Percentiles rank a stretch among this genome's conserved stretches.
Conservation (phyloP, 1,284 basidiomycete species). For the Vanrija humicola region DNA sequence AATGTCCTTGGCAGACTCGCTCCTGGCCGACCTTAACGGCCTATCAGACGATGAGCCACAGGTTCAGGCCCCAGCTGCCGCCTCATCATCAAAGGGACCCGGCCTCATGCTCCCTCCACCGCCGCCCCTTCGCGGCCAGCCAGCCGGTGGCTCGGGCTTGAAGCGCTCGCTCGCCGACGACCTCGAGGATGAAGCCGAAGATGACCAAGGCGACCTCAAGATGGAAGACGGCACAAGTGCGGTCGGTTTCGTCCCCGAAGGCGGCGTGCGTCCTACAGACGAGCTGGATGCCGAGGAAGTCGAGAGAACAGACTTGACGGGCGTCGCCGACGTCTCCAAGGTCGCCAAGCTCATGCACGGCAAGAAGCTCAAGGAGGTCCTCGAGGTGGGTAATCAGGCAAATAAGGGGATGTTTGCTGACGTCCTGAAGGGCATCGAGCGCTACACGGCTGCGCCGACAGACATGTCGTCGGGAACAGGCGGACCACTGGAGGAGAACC, state of each 20-base stretch:
- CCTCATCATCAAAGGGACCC: slow-evolving; percentile 18
- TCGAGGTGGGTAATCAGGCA: slow-evolving; percentile 60
- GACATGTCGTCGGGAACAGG: slow-evolving; percentile 63
- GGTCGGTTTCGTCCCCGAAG: slow-evolving; percentile 70
- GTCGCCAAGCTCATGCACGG: slow-evolving; percentile 85
- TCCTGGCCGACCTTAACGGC: slow-evolving; percentile 49
- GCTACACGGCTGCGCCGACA: slow-evolving; percentile 70
- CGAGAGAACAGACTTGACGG: slow-evolving; percentile 80
- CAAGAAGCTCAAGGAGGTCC: slow-evolving; percentile 76
- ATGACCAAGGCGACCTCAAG: slow-evolving; percentile 33
- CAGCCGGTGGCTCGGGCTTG: background rate
- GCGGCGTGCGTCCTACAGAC: slow-evolving; percentile 85
- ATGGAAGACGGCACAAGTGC: slow-evolving; percentile 38
- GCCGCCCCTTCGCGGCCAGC: background rate
- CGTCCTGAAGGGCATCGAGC: slow-evolving; percentile 75
- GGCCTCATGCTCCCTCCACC: slow-evolving; percentile 12
- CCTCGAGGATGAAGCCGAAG: slow-evolving; percentile 17
- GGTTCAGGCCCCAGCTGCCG: slow-evolving; percentile 12
- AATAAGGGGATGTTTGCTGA: background rate
- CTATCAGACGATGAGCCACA: slow-evolving; percentile 45
- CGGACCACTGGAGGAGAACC: slow-evolving; percentile 78
- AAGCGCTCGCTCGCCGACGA: slow-evolving; percentile 15
- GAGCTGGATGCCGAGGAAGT: slow-evolving; percentile 91
- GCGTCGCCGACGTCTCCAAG: slow-evolving; percentile 74
- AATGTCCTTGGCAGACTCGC: slow-evolving; percentile 50